Percentiles rank a stretch among this genome's conserved stretches.
phyloP scores from a whole-genome alignment of 176 grass and related monocot species.

The Microstegium vimineum region DNA sequence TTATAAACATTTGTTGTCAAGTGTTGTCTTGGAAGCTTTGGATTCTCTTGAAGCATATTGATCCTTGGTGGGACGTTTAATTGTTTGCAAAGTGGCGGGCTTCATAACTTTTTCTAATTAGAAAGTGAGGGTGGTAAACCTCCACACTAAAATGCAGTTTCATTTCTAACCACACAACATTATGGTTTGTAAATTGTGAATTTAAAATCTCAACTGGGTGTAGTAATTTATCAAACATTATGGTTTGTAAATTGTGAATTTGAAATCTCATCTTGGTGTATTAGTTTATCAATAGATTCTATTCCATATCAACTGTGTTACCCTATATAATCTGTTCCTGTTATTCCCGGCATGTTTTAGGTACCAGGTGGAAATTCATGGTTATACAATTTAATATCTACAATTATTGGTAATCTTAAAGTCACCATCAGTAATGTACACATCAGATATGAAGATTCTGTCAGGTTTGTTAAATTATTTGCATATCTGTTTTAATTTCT shows the following conservation, averaged over 20 bases:
- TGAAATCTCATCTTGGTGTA: too few species aligned
- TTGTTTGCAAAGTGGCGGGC: neutral
- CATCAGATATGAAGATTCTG: slow-evolving; percentile 96
- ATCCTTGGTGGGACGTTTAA: neutral
- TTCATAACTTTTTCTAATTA: neutral
- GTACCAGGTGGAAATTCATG: slow-evolving; percentile 72
- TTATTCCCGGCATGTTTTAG: slow-evolving; percentile 36
- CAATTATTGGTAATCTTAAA: slow-evolving; percentile 98
- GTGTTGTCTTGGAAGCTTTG: neutral
- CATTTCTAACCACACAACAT: neutral
- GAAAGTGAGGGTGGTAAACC: neutral
- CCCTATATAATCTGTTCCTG: neutral
- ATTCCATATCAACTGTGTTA: neutral
- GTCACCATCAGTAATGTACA: slow-evolving; percentile 96
- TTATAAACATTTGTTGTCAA: too few species aligned
- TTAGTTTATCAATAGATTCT: too few species aligned
- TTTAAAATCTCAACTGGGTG: neutral
- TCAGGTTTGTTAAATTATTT: slow-evolving; percentile 52
- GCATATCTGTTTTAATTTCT: slow-evolving; percentile 19
- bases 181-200: neutral
- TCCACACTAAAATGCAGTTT: neutral
- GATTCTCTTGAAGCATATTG: neutral
- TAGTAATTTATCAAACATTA: neutral
- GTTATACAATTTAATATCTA: slow-evolving; percentile 83
- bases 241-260: too few species aligned